These are phyloP conservation scores for Plantago coronopus DNA, from an alignment of 305 asterid genomes.

Conservation along the genomic window DNA sequence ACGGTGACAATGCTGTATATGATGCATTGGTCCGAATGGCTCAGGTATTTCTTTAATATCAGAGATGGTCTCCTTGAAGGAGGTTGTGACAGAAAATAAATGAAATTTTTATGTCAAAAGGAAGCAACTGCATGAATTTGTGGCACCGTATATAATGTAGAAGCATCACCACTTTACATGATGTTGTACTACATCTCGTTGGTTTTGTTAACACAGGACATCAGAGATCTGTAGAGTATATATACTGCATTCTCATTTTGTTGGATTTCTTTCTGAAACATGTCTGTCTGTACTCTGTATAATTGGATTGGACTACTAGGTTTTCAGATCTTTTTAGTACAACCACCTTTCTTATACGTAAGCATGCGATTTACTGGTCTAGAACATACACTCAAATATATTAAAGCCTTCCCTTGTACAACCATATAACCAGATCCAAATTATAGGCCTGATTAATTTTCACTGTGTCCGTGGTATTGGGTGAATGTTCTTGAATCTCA, in stretches of 20 bases:
- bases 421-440: not conserved
- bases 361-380: not conserved
- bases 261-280: not conserved
- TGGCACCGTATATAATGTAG: slow-evolving; percentile 12
- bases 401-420: not conserved
- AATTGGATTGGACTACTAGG: not conserved
- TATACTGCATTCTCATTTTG: not conserved
- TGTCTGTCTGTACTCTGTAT: not conserved
- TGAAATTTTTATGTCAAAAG: slow-evolving; percentile 16
- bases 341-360: not conserved
- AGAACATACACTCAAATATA: not conserved
- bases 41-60: slow-evolving; percentile 49
- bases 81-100: slow-evolving; percentile 20
- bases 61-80: slow-evolving; percentile 10
- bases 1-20: slow-evolving; percentile 91
- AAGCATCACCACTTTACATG: slow-evolving; percentile 7
- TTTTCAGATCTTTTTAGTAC: no score
- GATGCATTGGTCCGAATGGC: slow-evolving; percentile 99
- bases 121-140: slow-evolving; percentile 7
- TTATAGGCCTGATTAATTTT: no score
- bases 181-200: not conserved
- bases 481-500: not conserved
- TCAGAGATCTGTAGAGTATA: no score
- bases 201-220: no score
- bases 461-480: not conserved